Percentiles rank a stretch among this genome's conserved stretches.
These are phyloP conservation scores for Flaveria floridana DNA, from an alignment of 140 eudicot genomes.

Conservation along the genomic window DNA sequence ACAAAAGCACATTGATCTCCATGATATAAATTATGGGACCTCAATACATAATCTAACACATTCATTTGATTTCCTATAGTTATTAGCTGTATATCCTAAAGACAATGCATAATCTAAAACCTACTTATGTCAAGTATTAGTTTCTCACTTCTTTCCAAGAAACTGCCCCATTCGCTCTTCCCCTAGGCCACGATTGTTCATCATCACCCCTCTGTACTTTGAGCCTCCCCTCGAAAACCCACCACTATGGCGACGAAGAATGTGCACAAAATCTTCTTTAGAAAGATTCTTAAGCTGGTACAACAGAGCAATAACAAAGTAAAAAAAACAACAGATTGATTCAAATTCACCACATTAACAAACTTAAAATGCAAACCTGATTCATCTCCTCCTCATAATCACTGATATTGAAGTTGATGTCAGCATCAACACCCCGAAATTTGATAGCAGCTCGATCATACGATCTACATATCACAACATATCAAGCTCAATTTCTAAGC, in stretches of 20 bases:
- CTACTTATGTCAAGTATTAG: neutral
- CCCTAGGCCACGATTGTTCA: slow-evolving; percentile 65
- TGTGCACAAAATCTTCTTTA: slow-evolving; percentile 78
- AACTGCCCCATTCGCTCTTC: slow-evolving; percentile 76
- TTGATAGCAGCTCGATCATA: slow-evolving; percentile 84
- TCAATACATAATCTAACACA: neutral
- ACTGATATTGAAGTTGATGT: slow-evolving; percentile 53
- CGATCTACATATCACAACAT: slow-evolving; percentile 45
- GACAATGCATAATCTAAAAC: slow-evolving; percentile 15
- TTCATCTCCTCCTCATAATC: slow-evolving; percentile 80
- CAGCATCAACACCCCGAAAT: slow-evolving; percentile 76
- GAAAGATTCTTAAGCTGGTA: slow-evolving; percentile 57
- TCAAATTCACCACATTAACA: neutral
- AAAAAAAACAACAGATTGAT: slow-evolving; percentile 9
- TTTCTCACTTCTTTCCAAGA: slow-evolving; percentile 68
- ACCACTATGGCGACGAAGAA: slow-evolving; percentile 71
- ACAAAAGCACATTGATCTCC: no score
- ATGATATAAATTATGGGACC: no score
- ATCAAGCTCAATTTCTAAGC: neutral
- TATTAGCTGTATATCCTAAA: neutral
- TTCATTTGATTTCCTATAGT: neutral
- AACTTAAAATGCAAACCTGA: slow-evolving; percentile 44
- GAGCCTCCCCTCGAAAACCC: slow-evolving; percentile 82
- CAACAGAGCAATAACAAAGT: slow-evolving; percentile 26
- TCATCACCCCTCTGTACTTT: slow-evolving; percentile 57